Base-by-base conservation (phyloP, 129 eudicot species). In the Solidago caesia region DNA sequence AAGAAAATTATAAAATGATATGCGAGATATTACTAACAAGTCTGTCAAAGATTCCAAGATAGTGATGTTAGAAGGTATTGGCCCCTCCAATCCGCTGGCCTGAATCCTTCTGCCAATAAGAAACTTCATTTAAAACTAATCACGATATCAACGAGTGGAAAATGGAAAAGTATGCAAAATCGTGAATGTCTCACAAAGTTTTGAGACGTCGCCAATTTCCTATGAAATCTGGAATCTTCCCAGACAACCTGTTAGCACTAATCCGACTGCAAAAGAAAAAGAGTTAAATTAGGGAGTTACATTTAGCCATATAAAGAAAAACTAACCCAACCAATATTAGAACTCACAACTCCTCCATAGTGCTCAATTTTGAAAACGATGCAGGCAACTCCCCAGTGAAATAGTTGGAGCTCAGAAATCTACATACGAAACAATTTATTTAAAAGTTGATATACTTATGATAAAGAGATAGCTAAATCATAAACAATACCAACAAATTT, bases 71-170 rank as follows among this genome's bases (percentile, higher is more conserved):
- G 86, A 11, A 69, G 97, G 96, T 79, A 92, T 87, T 45, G 97
- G 92, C 44, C 96, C 97, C 47, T 79, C 73, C 83, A 92, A 76
- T 69, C 88, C 89, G 69, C 91, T 92, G 53, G 76, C 97, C 79
- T 87, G 96, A 64, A 89, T 85, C 42, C 53, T 79, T 72, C 97
- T 92, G 97, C 27, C 86, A 88, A 13, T 72, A 29, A 70, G 77
- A 74, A 70, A 74, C 75, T 76, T 84, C 82, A 63, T 64, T 88
- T 73, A 80, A 90, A 9, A 64, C 61, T 52, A 11, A 73, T 1
- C 16, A 13, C 42, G 43, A 15, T 33, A 44, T 47, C 11, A 11
- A 27, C 56, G 57, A 58, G 5, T 55, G 15, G 8, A 42, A 67
- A 44, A 62, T 52, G 6, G 62, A 65, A 55, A 69, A 55, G 39